Percentiles rank a stretch among this genome's conserved stretches.
Conservation (phyloP, 441 rosid species). For the Erysimum pusillum region DNA sequence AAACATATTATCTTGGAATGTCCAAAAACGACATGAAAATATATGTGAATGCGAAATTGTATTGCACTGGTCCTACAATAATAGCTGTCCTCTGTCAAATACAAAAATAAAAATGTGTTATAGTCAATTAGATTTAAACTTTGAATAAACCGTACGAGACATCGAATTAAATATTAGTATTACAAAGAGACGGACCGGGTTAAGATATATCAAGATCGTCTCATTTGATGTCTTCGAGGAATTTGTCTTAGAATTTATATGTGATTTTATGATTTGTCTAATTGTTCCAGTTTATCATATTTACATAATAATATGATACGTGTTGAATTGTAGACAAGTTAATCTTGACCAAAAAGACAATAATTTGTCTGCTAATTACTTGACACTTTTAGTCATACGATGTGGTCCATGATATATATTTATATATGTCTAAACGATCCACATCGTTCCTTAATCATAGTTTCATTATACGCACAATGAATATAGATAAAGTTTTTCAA, state of each 20-base stretch:
- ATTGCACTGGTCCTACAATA: slow-evolving; percentile 45
- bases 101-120: slow-evolving; percentile 9
- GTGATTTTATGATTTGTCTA: slow-evolving; percentile 31
- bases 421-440: slow-evolving; percentile 13
- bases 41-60: slow-evolving; percentile 45
- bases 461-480: slow-evolving; percentile 17
- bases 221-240: slow-evolving; percentile 55
- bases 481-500: slow-evolving; percentile 3
- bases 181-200: slow-evolving; percentile 51
- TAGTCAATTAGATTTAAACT: not conserved
- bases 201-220: slow-evolving; percentile 58
- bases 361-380: slow-evolving; percentile 49
- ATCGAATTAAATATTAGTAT: slow-evolving; percentile 38
- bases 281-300: slow-evolving; percentile 15
- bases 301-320: slow-evolving; percentile 27
- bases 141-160: slow-evolving; percentile 49
- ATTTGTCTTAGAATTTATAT: slow-evolving; percentile 65
- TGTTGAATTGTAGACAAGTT: slow-evolving; percentile 31
- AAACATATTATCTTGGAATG: slow-evolving; percentile 38
- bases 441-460: slow-evolving; percentile 21
- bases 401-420: slow-evolving; percentile 36
- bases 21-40: slow-evolving; percentile 45
- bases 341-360: slow-evolving; percentile 41
- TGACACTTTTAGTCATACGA: slow-evolving; percentile 41
- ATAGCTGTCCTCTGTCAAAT: slow-evolving; percentile 45